These are phyloP conservation scores for Paramecium biaurelia DNA, from an alignment of 73 alveolate species.

Conservation along the genomic window DNA sequence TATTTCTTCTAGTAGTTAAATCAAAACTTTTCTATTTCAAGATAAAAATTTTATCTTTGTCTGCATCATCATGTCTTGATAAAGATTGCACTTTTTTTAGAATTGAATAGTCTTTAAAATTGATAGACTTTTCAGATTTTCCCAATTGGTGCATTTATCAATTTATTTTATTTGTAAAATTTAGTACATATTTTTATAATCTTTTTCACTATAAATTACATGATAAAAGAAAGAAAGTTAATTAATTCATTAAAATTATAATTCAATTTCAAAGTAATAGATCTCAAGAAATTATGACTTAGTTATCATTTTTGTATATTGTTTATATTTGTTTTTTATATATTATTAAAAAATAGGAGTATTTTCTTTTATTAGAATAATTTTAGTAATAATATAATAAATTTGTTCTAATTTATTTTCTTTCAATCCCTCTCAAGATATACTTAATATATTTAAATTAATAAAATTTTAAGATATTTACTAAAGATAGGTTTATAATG, in stretches of 20 bases:
- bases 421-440: too few species aligned
- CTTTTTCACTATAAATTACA: background rate
- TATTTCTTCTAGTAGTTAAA: background rate
- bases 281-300: too few species aligned
- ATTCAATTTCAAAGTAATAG: background rate
- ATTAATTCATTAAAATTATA: background rate
- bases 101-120: background rate
- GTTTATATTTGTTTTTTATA: too few species aligned
- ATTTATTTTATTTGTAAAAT: background rate
- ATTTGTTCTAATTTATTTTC: too few species aligned
- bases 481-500: too few species aligned
- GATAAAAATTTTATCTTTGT: background rate
- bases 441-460: too few species aligned
- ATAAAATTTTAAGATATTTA: too few species aligned
- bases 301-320: too few species aligned
- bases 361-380: too few species aligned
- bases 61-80: background rate
- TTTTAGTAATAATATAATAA: too few species aligned
- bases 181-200: background rate
- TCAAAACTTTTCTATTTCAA: background rate
- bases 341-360: too few species aligned
- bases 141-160: background rate
- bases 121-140: background rate
- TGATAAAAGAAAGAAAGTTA: background rate
- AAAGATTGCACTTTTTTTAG: background rate